Conservation (phyloP, 2,329 filamentous ascomycete species). For the Colletotrichum sp. region DNA sequence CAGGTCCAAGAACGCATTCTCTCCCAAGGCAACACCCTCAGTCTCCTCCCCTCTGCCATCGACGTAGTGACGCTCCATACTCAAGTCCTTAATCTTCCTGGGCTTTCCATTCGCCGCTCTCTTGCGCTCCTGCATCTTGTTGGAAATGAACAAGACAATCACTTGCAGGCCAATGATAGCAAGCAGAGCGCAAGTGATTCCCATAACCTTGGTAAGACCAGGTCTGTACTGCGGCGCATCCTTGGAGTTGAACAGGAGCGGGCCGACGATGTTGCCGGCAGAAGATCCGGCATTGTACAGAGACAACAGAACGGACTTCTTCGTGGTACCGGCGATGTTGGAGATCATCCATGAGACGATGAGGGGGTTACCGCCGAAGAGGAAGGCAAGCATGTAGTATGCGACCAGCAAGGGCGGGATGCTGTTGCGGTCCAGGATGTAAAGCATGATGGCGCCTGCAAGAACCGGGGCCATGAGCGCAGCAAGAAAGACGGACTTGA, state of each 20-base stretch:
- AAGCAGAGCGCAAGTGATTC: constrained; percentile 55
- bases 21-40: constrained; percentile 39
- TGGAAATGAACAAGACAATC: constrained; percentile 30
- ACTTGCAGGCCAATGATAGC: constrained; percentile 7
- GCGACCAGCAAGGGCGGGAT: constrained; percentile 56
- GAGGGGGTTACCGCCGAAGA: constrained; percentile 70
- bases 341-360: constrained; percentile 73
- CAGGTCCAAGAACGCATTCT: constrained; percentile 62
- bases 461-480: constrained; percentile 64
- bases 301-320: constrained; percentile 69
- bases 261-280: constrained; percentile 71
- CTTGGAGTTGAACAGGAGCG: constrained; percentile 62
- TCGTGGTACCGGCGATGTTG: constrained; percentile 72
- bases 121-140: constrained; percentile 59
- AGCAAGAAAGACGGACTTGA: constrained; percentile 63
- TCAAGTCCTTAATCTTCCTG: constrained; percentile 60
- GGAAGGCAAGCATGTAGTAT: constrained; percentile 70
- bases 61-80: constrained; percentile 61
- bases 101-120: constrained; percentile 65
- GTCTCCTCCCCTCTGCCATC: constrained; percentile 34
- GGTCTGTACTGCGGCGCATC: constrained; percentile 65
- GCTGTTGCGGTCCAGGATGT: constrained; percentile 50
- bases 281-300: constrained; percentile 68
- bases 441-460: constrained; percentile 62
- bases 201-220: constrained; percentile 60